Percentiles rank a stretch among this genome's conserved stretches.
Conservation (phyloP, 768 basidiomycete species). For the Russula emetica region DNA sequence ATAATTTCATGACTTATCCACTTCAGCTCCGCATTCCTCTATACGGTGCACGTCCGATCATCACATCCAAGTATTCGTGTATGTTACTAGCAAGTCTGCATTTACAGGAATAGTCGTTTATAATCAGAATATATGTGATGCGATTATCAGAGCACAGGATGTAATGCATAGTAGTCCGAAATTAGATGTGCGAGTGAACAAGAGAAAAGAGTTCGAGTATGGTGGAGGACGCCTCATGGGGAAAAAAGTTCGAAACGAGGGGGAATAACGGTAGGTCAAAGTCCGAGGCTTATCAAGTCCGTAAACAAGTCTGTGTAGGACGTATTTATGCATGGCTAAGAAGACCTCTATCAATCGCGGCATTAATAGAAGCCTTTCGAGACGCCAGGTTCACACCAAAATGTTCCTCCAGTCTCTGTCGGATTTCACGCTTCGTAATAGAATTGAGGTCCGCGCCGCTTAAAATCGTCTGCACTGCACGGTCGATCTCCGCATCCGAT, state of each 20-base stretch:
- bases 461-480: conserved; percentile 68
- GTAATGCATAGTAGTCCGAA: conserved; percentile 27
- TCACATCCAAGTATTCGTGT: background rate
- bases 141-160: conserved; percentile 25
- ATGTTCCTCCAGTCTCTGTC: conserved; percentile 73
- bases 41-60: too few species aligned
- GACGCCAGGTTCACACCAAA: conserved; percentile 74
- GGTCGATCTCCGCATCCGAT: conserved; percentile 67
- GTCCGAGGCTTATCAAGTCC: conserved; percentile 25
- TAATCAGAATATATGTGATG: conserved; percentile 22
- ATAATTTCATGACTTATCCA: too few species aligned
- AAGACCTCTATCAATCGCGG: conserved; percentile 68
- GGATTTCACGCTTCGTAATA: conserved; percentile 88
- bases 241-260: background rate
- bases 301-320: background rate
- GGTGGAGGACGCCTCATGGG: conserved; percentile 3
- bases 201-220: background rate
- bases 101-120: conserved; percentile 4
- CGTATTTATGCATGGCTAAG: conserved; percentile 36
- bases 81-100: background rate
- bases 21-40: too few species aligned
- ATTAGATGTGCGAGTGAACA: conserved; percentile 14
- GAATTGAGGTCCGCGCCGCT: conserved; percentile 79
- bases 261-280: background rate
- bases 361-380: conserved; percentile 71